Conservation (phyloP, 805 yeast genomes). For the Ogataea sp. region DNA sequence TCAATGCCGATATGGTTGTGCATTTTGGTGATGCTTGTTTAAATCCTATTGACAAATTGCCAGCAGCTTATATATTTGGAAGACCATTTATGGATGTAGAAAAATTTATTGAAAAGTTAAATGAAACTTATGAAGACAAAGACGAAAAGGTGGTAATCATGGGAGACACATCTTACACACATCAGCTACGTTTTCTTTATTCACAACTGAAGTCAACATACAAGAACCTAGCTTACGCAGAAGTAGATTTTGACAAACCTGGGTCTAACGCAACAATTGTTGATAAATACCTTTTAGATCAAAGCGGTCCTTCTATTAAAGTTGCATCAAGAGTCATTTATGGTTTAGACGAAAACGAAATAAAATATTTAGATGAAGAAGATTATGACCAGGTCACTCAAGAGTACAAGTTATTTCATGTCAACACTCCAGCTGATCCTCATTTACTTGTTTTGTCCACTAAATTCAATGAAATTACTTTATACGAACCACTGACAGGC, state of each 20-base stretch:
- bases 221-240: conserved; percentile 29
- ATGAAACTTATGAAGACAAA: conserved; percentile 29
- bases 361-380: conserved; percentile 14
- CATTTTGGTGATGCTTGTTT: conserved; percentile 96
- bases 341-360: conserved; percentile 16
- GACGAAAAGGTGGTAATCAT: conserved; percentile 48
- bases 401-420: conserved; percentile 57
- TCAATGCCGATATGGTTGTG: conserved; percentile 71
- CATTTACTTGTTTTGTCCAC: conserved; percentile 70
- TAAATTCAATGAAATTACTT: conserved; percentile 44
- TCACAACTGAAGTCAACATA: conserved; percentile 23
- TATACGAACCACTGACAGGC: conserved; percentile 36
- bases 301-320: conserved; percentile 2
- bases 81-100: conserved; percentile 45
- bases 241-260: conserved; percentile 23
- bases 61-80: conserved; percentile 77
- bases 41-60: conserved; percentile 65
- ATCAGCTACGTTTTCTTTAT: conserved; percentile 33
- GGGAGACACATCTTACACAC: conserved; percentile 67
- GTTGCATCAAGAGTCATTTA: conserved; percentile 26
- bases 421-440: conserved; percentile 72
- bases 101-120: conserved; percentile 30
- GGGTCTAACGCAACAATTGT: conserved; percentile 16
- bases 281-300: conserved; percentile 8
- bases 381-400: conserved; percentile 24